A percentile compares a stretch with the other conserved stretches of the same genome.
Evolutionary conservation across 352 stramenopile species (phyloP).

Genomic region (Phytophthora tentaculata): DNA sequence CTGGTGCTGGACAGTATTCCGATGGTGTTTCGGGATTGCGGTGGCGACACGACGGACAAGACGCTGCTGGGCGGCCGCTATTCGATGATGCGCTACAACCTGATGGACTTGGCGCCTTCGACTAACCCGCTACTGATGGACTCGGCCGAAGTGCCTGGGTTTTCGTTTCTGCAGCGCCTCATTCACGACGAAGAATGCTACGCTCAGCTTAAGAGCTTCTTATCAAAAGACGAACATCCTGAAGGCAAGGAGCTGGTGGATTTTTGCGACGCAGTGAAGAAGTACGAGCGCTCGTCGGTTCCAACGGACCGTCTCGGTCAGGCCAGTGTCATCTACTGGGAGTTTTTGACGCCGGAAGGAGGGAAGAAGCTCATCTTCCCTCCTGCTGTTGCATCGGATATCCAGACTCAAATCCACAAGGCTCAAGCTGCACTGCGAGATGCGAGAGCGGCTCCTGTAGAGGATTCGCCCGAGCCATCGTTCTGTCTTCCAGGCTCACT

Average conservation of each 20-base stretch:
- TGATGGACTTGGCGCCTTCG: conserved; percentile 57
- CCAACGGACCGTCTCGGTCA: conserved; percentile 78
- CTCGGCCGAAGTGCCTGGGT: conserved; percentile 65
- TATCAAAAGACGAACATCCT: conserved; percentile 63
- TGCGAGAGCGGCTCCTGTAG: neutral
- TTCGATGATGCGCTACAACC: conserved; percentile 75
- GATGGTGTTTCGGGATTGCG: conserved; percentile 88
- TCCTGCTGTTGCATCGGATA: conserved; percentile 44
- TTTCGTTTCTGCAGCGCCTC: conserved; percentile 87
- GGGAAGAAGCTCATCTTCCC: conserved; percentile 71
- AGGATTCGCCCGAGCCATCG: conserved; percentile 20
- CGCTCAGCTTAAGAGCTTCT: conserved; percentile 75
- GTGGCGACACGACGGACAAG: conserved; percentile 87
- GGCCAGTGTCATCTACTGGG: conserved; percentile 84
- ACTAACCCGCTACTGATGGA: conserved; percentile 70
- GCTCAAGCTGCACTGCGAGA: conserved; percentile 52
- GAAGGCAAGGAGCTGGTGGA: conserved; percentile 76
- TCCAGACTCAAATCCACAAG: conserved; percentile 75
- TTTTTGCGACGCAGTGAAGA: conserved; percentile 86
- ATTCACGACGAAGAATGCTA: conserved; percentile 92
- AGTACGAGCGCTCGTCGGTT: conserved; percentile 74
- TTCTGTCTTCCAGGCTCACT: conserved; percentile 58
- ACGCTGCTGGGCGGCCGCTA: conserved; percentile 84
- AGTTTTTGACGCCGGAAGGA: conserved; percentile 76
- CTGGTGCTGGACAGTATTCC: conserved; percentile 86